These are phyloP conservation scores for Euphrasia arctica DNA, from an alignment of 305 asterid species.

Conservation along the genomic window DNA sequence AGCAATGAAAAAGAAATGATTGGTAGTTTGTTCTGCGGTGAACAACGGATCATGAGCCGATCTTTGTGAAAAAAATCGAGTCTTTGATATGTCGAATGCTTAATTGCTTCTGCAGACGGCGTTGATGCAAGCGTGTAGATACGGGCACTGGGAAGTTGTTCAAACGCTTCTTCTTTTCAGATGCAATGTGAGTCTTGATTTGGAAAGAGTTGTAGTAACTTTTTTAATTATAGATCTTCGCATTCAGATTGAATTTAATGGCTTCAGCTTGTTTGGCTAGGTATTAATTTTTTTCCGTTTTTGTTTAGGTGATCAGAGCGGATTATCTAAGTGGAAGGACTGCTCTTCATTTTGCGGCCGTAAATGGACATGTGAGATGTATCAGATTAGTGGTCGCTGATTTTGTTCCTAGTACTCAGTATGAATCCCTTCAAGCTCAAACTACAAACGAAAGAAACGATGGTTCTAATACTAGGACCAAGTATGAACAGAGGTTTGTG, in stretches of 20 bases:
- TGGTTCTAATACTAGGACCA: conserved; percentile 44
- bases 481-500: conserved; percentile 46
- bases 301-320: conserved; percentile 75
- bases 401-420: conserved; percentile 82
- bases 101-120: conserved; percentile 56
- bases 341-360: conserved; percentile 95
- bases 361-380: conserved; percentile 88
- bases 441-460: conserved; percentile 40
- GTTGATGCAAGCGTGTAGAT: conserved; percentile 85
- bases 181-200: conserved; percentile 56
- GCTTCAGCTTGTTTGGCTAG: background rate
- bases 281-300: background rate
- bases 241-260: background rate
- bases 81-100: conserved; percentile 13
- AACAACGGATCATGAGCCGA: conserved; percentile 25
- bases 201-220: background rate
- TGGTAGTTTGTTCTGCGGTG: conserved; percentile 19
- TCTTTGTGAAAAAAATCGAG: conserved; percentile 21
- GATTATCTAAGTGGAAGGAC: conserved; percentile 97
- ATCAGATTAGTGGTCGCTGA: conserved; percentile 84
- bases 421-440: conserved; percentile 50
- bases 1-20: background rate
- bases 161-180: conserved; percentile 82
- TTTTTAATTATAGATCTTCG: conserved; percentile 16
- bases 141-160: conserved; percentile 93